Conservation (phyloP, 2,329 filamentous ascomycete genomes). For the Pseudogymnoascus sp. region DNA sequence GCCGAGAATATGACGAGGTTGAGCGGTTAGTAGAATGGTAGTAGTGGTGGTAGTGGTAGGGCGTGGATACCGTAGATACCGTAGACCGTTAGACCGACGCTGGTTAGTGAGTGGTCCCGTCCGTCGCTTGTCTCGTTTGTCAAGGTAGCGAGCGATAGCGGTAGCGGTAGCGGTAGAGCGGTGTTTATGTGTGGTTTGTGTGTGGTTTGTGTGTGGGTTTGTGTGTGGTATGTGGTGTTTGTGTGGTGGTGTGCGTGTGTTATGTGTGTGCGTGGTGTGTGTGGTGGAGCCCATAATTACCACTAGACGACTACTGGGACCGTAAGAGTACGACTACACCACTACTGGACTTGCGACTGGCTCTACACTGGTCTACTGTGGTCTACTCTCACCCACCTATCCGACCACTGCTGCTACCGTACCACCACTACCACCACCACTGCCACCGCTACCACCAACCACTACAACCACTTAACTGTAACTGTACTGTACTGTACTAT, state of each 20-base stretch:
- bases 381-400: background rate
- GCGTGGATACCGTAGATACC: background rate
- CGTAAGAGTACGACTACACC: background rate
- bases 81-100: no score
- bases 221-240: background rate
- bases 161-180: no score
- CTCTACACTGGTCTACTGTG: background rate
- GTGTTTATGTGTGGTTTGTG: background rate
- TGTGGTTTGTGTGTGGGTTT: background rate
- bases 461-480: no score
- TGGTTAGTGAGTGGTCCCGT: no score
- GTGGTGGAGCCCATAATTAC: background rate
- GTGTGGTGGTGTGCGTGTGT: background rate
- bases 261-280: background rate
- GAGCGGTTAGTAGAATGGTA: no score
- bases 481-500: no score
- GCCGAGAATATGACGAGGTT: conserved; percentile 5
- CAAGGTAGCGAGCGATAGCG: no score
- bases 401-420: background rate
- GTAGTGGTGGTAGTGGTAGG: background rate
- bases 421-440: no score
- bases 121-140: background rate
- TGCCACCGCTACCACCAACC: no score
- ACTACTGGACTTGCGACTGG: no score
- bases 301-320: background rate